phyloP scores from a whole-genome alignment of 441 rosid species.

The Dalechampia spathulata region DNA sequence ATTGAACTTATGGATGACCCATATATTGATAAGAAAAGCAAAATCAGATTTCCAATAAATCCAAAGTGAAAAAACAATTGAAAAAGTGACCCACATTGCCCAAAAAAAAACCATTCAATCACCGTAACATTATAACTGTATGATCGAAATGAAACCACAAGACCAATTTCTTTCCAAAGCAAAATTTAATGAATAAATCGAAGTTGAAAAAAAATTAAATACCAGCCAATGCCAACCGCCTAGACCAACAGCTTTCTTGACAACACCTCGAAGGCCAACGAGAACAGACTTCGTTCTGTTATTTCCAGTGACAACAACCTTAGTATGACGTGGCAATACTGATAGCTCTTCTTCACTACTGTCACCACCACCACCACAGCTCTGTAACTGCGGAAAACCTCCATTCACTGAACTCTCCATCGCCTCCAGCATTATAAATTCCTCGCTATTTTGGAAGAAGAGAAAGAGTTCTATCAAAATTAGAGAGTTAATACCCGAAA shows the following conservation, averaged over 20 bases:
- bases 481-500: slow-evolving; percentile 20
- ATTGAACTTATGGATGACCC: background rate
- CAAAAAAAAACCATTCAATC: background rate
- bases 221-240: slow-evolving; percentile 99
- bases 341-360: slow-evolving; percentile 91
- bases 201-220: slow-evolving; percentile 3
- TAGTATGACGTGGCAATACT: slow-evolving; percentile 91
- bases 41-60: background rate
- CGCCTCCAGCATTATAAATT: slow-evolving; percentile 48
- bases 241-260: slow-evolving; percentile 91
- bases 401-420: slow-evolving; percentile 62
- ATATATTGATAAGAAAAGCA: background rate
- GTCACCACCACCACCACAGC: slow-evolving; percentile 40
- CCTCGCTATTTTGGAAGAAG: background rate
- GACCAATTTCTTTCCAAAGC: background rate
- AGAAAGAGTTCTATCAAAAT: background rate
- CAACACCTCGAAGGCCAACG: slow-evolving; percentile 93
- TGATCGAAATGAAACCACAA: background rate
- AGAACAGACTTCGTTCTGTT: slow-evolving; percentile 94
- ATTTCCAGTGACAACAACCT: slow-evolving; percentile 93
- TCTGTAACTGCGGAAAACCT: slow-evolving; percentile 52
- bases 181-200: too few species aligned
- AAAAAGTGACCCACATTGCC: slow-evolving; percentile 23
- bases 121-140: background rate
- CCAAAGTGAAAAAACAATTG: slow-evolving; percentile 7